phyloP scores from a whole-genome alignment of 1,284 basidiomycete species.

The Pyrrhoderma noxium region DNA sequence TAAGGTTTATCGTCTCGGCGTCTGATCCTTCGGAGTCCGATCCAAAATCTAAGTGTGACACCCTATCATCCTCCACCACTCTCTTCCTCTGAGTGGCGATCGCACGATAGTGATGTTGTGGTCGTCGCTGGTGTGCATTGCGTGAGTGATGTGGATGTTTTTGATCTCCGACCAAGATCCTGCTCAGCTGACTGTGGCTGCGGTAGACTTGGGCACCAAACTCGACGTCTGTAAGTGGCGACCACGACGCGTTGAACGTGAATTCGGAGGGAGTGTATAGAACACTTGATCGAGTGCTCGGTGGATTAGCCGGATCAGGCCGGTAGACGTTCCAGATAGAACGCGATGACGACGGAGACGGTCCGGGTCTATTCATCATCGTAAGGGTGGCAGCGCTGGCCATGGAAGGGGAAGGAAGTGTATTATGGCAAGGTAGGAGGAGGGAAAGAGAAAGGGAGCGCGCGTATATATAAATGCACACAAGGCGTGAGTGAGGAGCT shows the following conservation, averaged over 20 bases:
- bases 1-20: too few species aligned
- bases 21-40: too few species aligned
- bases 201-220: too few species aligned
- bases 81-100: background rate
- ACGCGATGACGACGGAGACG: background rate
- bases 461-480: background rate
- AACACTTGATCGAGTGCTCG: background rate
- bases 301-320: background rate
- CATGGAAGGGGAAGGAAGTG: too few species aligned
- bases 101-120: too few species aligned
- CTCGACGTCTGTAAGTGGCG: background rate
- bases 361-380: background rate
- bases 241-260: constrained; percentile 13
- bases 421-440: background rate
- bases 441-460: background rate
- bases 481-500: background rate
- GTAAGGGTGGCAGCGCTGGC: too few species aligned
- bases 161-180: too few species aligned
- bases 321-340: background rate
- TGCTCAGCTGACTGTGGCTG: too few species aligned
- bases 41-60: constrained; percentile 8
- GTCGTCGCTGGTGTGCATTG: too few species aligned
- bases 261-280: constrained; percentile 7
- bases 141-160: too few species aligned
- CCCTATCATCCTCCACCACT: background rate